phyloP scores from a whole-genome alignment of 208 protist species.

The Trypanosoma brucei region DNA sequence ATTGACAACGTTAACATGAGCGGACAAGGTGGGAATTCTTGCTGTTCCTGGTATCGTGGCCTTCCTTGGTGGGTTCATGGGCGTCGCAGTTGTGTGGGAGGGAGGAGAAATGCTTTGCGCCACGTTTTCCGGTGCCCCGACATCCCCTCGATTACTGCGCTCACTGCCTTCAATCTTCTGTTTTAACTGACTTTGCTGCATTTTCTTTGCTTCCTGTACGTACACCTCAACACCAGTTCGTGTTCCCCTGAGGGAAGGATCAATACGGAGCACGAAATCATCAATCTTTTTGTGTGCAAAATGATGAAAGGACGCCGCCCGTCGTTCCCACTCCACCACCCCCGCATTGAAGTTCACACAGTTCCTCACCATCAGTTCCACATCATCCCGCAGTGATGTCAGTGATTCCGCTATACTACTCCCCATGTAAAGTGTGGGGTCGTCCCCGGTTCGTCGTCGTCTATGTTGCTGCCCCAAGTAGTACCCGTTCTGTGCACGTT shows the following conservation, averaged over 20 bases:
- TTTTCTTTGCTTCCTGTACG: background rate
- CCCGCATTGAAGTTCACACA: constrained; percentile 80
- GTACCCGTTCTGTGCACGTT: constrained; percentile 52
- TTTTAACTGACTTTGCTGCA: background rate
- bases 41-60: background rate
- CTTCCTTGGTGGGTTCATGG: background rate
- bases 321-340: constrained; percentile 54
- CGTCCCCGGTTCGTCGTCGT: background rate
- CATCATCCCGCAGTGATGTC: constrained; percentile 51
- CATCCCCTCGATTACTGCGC: too few relatives aligned
- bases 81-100: background rate
- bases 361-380: constrained; percentile 82
- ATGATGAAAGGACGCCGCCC: constrained; percentile 55
- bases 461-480: constrained; percentile 32
- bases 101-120: background rate
- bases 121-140: too few relatives aligned
- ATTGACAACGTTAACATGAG: constrained; percentile 12
- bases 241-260: constrained; percentile 51
- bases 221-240: constrained; percentile 32
- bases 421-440: constrained; percentile 24
- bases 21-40: background rate
- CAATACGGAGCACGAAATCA: constrained; percentile 68
- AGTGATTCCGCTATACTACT: constrained; percentile 61
- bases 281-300: constrained; percentile 79
- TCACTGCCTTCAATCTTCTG: background rate